Conservation (phyloP, 805 yeast species). For the Wickerhamiella alocasiicola region DNA sequence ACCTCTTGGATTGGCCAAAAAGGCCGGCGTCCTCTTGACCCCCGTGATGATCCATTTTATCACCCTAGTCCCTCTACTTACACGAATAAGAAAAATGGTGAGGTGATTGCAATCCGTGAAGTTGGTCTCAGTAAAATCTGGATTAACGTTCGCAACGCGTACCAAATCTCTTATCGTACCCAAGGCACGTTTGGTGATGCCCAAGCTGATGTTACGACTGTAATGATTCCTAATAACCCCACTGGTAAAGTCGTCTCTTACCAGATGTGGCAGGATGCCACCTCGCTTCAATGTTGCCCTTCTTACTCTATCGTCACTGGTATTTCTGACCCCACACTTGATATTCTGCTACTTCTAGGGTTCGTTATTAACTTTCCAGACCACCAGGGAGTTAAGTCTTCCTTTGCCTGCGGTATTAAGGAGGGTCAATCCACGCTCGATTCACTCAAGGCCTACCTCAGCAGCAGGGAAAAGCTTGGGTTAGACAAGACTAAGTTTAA, state of each 20-base stretch:
- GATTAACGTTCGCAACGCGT: conserved; percentile 7
- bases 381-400: conserved; percentile 24
- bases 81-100: conserved; percentile 8
- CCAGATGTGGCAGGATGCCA: conserved; percentile 24
- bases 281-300: conserved; percentile 23
- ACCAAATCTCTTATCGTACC: conserved; percentile 15
- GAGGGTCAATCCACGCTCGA: conserved; percentile 23
- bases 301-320: conserved; percentile 18
- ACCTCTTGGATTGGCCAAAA: conserved; percentile 8
- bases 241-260: conserved; percentile 18
- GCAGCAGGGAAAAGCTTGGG: conserved; percentile 14
- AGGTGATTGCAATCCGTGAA: conserved; percentile 14
- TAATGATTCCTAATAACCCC: conserved; percentile 13
- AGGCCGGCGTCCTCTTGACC: conserved; percentile 5
- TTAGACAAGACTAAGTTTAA: conserved; percentile 9
- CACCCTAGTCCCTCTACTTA: conserved; percentile 7
- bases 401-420: conserved; percentile 22
- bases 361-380: conserved; percentile 20
- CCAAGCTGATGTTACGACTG: conserved; percentile 13
- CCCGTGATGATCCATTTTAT: conserved; percentile 13
- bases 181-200: conserved; percentile 11
- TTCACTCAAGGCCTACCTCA: conserved; percentile 21
- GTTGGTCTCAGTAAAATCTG: conserved; percentile 10
- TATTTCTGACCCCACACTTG: conserved; percentile 7
- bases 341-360: conserved; percentile 11